phyloP scores from a whole-genome alignment of 371 early-diverging fungal species.

The Mucor circinelloides region DNA sequence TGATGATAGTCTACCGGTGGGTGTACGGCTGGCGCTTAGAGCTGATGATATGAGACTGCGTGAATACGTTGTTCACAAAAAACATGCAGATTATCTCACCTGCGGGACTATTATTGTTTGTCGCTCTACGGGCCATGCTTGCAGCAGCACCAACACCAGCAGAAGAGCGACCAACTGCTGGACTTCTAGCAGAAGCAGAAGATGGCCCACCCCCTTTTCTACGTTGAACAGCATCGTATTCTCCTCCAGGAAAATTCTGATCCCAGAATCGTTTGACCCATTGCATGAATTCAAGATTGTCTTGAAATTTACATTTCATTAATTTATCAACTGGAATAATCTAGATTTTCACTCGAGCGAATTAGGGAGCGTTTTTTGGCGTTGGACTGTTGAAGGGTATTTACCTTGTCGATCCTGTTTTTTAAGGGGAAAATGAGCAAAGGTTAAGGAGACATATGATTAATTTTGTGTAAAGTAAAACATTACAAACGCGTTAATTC shows the following conservation, averaged over 20 bases:
- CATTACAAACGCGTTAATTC: not conserved
- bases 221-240: constrained; percentile 79
- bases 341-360: constrained; percentile 24
- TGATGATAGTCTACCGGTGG: constrained; percentile 27
- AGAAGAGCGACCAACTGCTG: constrained; percentile 22
- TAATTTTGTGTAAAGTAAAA: not conserved
- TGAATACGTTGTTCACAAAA: not conserved
- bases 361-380: not conserved
- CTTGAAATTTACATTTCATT: constrained; percentile 92
- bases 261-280: constrained; percentile 93
- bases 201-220: constrained; percentile 74
- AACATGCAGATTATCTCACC: not conserved
- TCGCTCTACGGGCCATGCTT: constrained; percentile 22
- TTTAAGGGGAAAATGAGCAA: not conserved
- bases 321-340: constrained; percentile 83
- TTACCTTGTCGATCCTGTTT: constrained; percentile 51
- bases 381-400: not conserved
- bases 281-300: constrained; percentile 95
- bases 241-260: constrained; percentile 74
- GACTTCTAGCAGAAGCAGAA: not conserved
- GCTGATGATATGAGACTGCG: constrained; percentile 5
- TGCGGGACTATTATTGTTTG: not conserved
- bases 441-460: not conserved
- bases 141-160: constrained; percentile 22
- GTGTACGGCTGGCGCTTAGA: constrained; percentile 29